Conservation (phyloP, 805 yeast species). For the Komagataella ulmi region DNA sequence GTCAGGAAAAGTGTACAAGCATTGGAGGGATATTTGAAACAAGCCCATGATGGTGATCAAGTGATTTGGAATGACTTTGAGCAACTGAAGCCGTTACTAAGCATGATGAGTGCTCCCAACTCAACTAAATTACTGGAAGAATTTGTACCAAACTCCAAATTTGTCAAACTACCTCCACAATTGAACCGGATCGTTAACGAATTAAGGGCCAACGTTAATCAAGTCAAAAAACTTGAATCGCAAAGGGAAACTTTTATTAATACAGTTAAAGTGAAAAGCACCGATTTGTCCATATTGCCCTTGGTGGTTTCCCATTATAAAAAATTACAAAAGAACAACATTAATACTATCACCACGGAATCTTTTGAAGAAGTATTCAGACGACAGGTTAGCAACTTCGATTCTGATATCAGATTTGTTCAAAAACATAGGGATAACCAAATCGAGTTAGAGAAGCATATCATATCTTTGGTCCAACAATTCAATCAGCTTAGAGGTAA, state of each 20-base stretch:
- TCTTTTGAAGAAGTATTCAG: slow-evolving; percentile 25
- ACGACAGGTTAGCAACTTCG: slow-evolving; percentile 32
- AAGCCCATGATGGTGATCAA: slow-evolving; percentile 52
- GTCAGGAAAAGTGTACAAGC: slow-evolving; percentile 26
- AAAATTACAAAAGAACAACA: slow-evolving; percentile 10
- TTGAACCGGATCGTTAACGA: slow-evolving; percentile 18
- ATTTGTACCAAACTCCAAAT: slow-evolving; percentile 14
- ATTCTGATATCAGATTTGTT: slow-evolving; percentile 31
- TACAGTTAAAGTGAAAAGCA: slow-evolving; percentile 28
- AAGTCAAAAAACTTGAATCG: slow-evolving; percentile 17
- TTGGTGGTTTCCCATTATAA: slow-evolving; percentile 37
- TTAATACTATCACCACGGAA: slow-evolving; percentile 9
- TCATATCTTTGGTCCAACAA: slow-evolving; percentile 19
- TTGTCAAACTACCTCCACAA: slow-evolving; percentile 19
- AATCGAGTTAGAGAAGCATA: slow-evolving; percentile 20
- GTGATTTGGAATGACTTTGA: slow-evolving; percentile 31
- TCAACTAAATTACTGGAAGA: slow-evolving; percentile 10
- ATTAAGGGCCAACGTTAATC: slow-evolving; percentile 20
- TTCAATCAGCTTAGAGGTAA: slow-evolving; percentile 11
- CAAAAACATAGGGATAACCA: slow-evolving; percentile 23
- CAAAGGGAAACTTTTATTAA: slow-evolving; percentile 26
- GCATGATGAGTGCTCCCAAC: slow-evolving; percentile 25
- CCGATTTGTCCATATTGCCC: slow-evolving; percentile 36
- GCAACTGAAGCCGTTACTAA: slow-evolving; percentile 32
- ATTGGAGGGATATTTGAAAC: slow-evolving; percentile 33